Percentiles rank a stretch among this genome's conserved stretches.
Evolutionary conservation across 2,329 filamentous ascomycete species (phyloP).

Genomic region (Fusarium sp.): DNA sequence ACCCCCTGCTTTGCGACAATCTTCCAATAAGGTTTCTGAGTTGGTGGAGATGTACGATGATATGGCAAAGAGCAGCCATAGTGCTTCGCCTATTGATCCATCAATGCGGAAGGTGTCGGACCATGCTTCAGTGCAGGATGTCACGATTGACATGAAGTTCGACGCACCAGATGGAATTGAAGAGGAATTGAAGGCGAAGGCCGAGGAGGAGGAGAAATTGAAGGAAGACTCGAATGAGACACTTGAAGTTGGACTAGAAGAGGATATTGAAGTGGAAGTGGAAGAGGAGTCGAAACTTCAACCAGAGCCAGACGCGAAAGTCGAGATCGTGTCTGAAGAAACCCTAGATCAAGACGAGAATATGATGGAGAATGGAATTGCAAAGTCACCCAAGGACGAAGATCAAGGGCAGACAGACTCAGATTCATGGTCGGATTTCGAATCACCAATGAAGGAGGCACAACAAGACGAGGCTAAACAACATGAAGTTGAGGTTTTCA

Average conservation of each 20-base stretch:
- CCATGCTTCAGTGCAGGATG: not conserved
- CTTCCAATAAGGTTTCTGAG: conserved; percentile 57
- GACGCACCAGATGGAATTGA: not conserved
- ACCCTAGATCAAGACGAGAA: not conserved
- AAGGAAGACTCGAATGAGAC: not conserved
- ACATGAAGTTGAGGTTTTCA: not conserved
- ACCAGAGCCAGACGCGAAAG: not conserved
- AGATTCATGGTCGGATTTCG: conserved; percentile 33
- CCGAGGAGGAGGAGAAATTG: not conserved
- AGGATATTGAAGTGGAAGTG: not conserved
- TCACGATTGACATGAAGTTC: not conserved
- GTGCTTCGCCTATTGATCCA: conserved; percentile 34
- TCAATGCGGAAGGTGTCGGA: conserved; percentile 19
- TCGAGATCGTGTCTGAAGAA: not conserved
- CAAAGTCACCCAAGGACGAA: not conserved
- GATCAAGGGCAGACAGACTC: not conserved
- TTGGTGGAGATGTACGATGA: conserved; percentile 61
- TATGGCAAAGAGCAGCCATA: conserved; percentile 44
- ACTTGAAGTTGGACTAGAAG: not conserved
- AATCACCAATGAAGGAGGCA: conserved; percentile 18
- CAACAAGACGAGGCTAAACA: not conserved
- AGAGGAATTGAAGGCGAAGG: not conserved
- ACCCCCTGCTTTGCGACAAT: conserved; percentile 34
- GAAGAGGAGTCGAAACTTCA: not conserved
- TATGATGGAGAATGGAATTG: not conserved